A percentile compares a stretch with the other conserved stretches of the same genome.
Evolutionary conservation across 148 eudicot genomes (phyloP).

Genomic region (Pouteria glomerata): DNA sequence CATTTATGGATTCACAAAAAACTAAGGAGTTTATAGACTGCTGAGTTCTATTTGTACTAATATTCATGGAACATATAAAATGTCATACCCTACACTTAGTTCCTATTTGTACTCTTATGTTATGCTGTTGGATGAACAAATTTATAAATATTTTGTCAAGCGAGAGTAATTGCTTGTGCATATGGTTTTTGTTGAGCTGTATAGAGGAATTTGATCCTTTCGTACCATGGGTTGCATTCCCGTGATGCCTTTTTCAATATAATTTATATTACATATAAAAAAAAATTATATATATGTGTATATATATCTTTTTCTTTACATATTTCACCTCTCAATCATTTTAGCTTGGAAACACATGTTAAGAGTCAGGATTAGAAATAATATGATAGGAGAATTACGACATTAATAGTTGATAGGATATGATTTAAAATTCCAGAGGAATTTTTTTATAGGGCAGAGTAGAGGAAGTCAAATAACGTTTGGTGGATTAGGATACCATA

Average conservation of each 20-base stretch:
- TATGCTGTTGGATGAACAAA: slow-evolving; percentile 3
- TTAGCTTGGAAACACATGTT: neutral
- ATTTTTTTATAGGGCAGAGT: too few relatives aligned
- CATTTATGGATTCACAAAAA: neutral
- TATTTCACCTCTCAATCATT: neutral
- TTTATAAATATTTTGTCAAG: neutral
- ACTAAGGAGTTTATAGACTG: neutral
- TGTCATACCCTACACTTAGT: neutral
- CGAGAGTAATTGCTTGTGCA: neutral
- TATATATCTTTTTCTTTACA: too few relatives aligned
- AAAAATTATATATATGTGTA: too few relatives aligned
- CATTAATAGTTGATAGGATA: too few relatives aligned
- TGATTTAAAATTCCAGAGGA: too few relatives aligned
- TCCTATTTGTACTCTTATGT: neutral
- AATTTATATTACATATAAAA: too few relatives aligned
- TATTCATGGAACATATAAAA: neutral
- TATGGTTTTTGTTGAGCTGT: neutral
- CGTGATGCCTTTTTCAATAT: too few relatives aligned
- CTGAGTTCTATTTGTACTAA: neutral
- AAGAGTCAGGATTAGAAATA: neutral
- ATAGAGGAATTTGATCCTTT: too few relatives aligned
- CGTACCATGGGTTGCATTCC: too few relatives aligned
- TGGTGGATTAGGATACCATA: too few relatives aligned
- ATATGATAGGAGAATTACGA: too few relatives aligned
- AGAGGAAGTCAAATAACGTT: too few relatives aligned